These are phyloP conservation scores for Capillidium rhysosporum DNA, from an alignment of 371 early-diverging fungal genomes.

Conservation along the genomic window DNA sequence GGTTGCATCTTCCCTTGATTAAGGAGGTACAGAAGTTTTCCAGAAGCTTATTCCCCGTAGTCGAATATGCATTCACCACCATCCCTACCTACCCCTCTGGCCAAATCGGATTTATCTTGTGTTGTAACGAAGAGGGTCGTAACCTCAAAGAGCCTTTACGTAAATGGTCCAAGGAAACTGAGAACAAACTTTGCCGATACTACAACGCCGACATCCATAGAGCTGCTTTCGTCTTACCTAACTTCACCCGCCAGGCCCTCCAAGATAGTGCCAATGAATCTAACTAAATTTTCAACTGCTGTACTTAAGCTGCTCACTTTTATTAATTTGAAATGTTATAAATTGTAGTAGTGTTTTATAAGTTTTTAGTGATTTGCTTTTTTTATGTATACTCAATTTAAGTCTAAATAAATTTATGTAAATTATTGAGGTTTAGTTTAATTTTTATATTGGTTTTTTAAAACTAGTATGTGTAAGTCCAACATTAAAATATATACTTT, in stretches of 20 bases:
- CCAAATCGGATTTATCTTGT: constrained; percentile 86
- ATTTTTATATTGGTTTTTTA: no score
- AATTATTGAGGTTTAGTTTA: no score
- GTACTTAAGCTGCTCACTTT: no score
- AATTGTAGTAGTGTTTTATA: no score
- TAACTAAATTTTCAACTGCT: no score
- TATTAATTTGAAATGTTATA: no score
- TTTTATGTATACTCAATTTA: no score
- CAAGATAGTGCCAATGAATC: no score
- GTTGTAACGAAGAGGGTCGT: constrained; percentile 53
- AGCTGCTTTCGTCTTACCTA: constrained; percentile 81
- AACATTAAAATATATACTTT: no score
- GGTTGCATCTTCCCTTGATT: constrained; percentile 86
- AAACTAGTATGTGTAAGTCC: no score
- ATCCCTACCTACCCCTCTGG: constrained; percentile 96
- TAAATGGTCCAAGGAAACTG: constrained; percentile 50
- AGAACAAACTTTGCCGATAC: constrained; percentile 62
- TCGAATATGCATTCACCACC: constrained; percentile 78
- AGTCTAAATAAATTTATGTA: no score
- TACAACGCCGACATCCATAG: constrained; percentile 87
- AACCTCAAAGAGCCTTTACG: constrained; percentile 62
- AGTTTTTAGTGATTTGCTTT: no score
- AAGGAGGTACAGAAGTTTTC: constrained; percentile 59
- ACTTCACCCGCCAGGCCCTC: constrained; percentile 32
- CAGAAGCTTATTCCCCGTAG: constrained; percentile 62